phyloP scores from a whole-genome alignment of 768 basidiomycete genomes.

The Naematelia aurantialba region DNA sequence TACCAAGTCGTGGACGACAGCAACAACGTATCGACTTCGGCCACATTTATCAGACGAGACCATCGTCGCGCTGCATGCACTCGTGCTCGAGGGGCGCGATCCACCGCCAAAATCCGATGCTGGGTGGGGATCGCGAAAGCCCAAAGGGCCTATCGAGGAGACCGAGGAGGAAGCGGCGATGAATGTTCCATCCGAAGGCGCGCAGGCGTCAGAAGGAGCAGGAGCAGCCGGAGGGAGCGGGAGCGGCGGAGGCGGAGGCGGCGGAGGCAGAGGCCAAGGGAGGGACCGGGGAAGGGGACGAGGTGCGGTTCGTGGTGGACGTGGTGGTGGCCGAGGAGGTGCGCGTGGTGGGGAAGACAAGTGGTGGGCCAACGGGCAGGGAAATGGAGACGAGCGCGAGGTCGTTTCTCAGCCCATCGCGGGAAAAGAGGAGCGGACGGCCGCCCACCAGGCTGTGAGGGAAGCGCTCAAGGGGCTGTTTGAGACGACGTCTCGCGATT shows the following conservation, averaged over 20 bases:
- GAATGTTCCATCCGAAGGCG: conserved; percentile 18
- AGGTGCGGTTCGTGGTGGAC: conserved; percentile 29
- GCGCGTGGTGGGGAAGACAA: conserved; percentile 26
- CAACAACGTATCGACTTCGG: conserved; percentile 54
- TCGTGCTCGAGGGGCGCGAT: conserved; percentile 76
- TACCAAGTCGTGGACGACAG: conserved; percentile 25
- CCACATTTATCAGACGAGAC: conserved; percentile 64
- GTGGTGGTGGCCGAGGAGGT: conserved; percentile 30
- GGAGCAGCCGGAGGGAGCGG: conserved; percentile 41
- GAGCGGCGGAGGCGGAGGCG: background rate
- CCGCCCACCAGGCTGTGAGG: conserved; percentile 75
- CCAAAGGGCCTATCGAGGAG: conserved; percentile 17
- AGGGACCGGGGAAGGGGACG: conserved; percentile 43
- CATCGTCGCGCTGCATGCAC: conserved; percentile 63
- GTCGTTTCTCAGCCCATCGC: conserved; percentile 82
- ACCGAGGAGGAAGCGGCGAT: conserved; percentile 32
- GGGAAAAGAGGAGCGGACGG: conserved; percentile 74
- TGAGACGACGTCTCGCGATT: conserved; percentile 66
- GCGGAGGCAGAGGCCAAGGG: conserved; percentile 35
- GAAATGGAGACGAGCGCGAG: conserved; percentile 63
- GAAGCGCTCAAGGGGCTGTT: conserved; percentile 77
- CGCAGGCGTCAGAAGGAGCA: conserved; percentile 30
- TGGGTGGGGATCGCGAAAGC: conserved; percentile 60
- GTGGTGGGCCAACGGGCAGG: conserved; percentile 37
- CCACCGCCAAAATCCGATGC: conserved; percentile 68